Conservation (phyloP, 768 basidiomycete species). For the Hygrocybe punicea region DNA sequence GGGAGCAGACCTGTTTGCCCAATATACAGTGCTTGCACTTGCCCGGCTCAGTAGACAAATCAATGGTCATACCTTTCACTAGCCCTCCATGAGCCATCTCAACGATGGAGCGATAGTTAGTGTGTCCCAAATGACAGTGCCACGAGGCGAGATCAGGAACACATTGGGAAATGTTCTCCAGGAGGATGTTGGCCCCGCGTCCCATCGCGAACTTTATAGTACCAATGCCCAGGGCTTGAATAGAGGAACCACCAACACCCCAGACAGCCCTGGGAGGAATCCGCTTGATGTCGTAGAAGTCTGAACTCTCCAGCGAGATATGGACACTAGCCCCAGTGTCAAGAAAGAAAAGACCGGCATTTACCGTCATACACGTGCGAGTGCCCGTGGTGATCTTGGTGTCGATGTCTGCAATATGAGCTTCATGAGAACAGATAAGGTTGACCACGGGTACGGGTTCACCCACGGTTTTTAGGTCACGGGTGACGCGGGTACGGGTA, state of each 20-base stretch:
- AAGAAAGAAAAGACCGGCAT: conserved; percentile 2
- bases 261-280: conserved; percentile 10
- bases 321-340: conserved; percentile 12
- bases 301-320: conserved; percentile 12
- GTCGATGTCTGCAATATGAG: neutral
- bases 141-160: conserved; percentile 12
- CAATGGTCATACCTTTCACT: conserved; percentile 16
- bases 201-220: conserved; percentile 14
- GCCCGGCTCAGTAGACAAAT: conserved; percentile 11
- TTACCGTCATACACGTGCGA: neutral
- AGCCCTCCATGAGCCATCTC: conserved; percentile 6
- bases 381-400: neutral
- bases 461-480: no score
- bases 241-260: conserved; percentile 16
- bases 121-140: conserved; percentile 19
- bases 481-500: no score
- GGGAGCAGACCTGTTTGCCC: conserved; percentile 13
- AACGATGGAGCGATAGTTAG: conserved; percentile 7
- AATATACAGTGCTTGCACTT: conserved; percentile 15
- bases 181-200: neutral
- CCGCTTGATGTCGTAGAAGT: conserved; percentile 13
- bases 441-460: no score
- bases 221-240: conserved; percentile 17
- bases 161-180: conserved; percentile 5
- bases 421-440: neutral